Evolutionary conservation across 2,329 filamentous ascomycete species (phyloP), one percentile per base, ranked within the genome.

Genomic region (Nannizziopsis arthrosporioides): DNA sequence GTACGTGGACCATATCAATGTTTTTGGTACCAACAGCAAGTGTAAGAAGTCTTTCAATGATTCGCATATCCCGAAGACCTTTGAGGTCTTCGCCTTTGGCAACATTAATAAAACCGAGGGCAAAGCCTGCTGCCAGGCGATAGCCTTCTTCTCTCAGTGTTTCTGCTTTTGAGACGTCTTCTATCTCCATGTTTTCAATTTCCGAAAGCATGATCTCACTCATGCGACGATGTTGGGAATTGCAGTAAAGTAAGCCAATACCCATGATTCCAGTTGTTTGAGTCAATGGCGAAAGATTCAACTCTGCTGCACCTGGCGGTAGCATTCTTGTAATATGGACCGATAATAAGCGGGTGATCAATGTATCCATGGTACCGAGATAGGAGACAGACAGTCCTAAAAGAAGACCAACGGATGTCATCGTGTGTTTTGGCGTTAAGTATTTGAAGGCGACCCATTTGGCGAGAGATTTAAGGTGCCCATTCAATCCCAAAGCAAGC

Each of bases 361-460:
- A 74, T 1, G 86, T 92, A 63, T 98, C 92, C 90, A 96, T 96
- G 2, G 89, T 96, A 1, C 93, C 92, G 56, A 95, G 75, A 61
- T 94, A 94, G 1, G 92, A 96, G 19, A 86, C 92, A 7, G 92
- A 89, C 14, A 98, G 73, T 1, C 92, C 92, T 0, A 98, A 73
- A 2, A 98, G 74, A n/a, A 98, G 73, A 8, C 92, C 92, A 47
- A 98, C 90, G 0, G 92, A 96, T 18, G 92, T 96, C 92, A 98
- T 98, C 19, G 89, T 94, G 65, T 98, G 93, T 61, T 98, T 98
- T 1, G 92, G 90, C 0, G 92, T 98, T n/a, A 98, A 72, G 57
- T 98, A 98, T 61, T 95, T 96, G 75, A 96, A 98, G 7, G 89
- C 90, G 38, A 98, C 83, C 90, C 92, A 98, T 69, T 96, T 96